Base-by-base conservation (phyloP, 2,329 filamentous ascomycete species). In the Talaromyces rugulosus region DNA sequence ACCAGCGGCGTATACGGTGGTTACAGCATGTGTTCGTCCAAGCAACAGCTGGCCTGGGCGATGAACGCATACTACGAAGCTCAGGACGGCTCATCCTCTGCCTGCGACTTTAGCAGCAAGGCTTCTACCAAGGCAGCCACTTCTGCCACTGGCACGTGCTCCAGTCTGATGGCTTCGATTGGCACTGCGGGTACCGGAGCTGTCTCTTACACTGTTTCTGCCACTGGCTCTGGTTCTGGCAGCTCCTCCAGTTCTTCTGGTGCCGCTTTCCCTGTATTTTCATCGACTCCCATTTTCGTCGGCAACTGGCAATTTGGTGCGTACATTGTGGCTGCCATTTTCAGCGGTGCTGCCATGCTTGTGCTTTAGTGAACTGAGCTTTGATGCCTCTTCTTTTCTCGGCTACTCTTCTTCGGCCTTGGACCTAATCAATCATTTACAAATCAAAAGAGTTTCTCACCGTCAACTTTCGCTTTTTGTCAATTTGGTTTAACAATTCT, bases 321-420 rank as follows among this genome's bases (percentile, higher is more conserved):
- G 14, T 82, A 81, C 68, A 59, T 79, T n/a, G 65, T 78, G 53
- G 72, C 74, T 58, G 79, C 79, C 47, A 61, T 78, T 51, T 66
- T 78, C 50, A 76, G 78, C 60, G 80, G 79, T 64, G 72, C 72
- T 58, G 77, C 77, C 62, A 81, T 82, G 78, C 73, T 82, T 65
- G 66, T 81, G 67, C 71, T 82, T 71, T 82, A 80, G 71, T 40
- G 14, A 23, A n/a, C 36, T 40, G 14, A n/a, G 2, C 36, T n/a
- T 40, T 16, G 14, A n/a, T 40, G 36, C 14, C 27, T 23, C 23
- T 27, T 11, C 12, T 23, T 27, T 11, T 50, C 16, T 27, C n/a
- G 27, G 44, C 44, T n/a, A 16, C 16, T 40, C 16, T 23, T 23
- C 2, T 23, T 40, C 36, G 12, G 36, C 36, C 5, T 40, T 40